Evolutionary conservation across 768 basidiomycete species (phyloP).

Genomic region (Pisolithus sp.): DNA sequence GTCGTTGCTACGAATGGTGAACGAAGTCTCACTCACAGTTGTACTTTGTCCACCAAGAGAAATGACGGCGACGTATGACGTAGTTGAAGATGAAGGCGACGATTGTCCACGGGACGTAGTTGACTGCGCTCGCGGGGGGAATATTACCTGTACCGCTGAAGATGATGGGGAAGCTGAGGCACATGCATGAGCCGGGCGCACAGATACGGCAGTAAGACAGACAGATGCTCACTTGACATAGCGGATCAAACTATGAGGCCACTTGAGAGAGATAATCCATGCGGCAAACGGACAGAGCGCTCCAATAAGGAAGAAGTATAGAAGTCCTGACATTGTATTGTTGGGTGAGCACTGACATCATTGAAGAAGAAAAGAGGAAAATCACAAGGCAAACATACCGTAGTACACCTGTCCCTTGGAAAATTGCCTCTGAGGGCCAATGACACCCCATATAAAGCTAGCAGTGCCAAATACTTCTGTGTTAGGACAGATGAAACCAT

Average conservation of each 20-base stretch:
- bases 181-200: not conserved
- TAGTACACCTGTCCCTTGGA: constrained; percentile 58
- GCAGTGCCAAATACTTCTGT: constrained; percentile 77
- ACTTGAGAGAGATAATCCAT: constrained; percentile 50
- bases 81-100: constrained; percentile 65
- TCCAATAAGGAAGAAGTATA: constrained; percentile 80
- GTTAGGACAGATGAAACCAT: constrained; percentile 63
- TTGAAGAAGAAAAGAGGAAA: not conserved
- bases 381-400: constrained; percentile 11
- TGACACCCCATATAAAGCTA: constrained; percentile 76
- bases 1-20: not conserved
- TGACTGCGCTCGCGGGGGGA: constrained; percentile 58
- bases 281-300: constrained; percentile 51
- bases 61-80: constrained; percentile 49
- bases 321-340: constrained; percentile 24
- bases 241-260: constrained; percentile 54
- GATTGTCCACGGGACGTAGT: constrained; percentile 63
- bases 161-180: constrained; percentile 35
- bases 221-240: constrained; percentile 51
- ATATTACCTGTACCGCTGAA: constrained; percentile 59
- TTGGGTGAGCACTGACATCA: not conserved
- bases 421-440: constrained; percentile 69
- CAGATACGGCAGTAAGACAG: not conserved
- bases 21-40: constrained; percentile 24
- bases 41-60: constrained; percentile 62